phyloP scores from a whole-genome alignment of 148 eudicot genomes.

The Fagopyrum tataricum region DNA sequence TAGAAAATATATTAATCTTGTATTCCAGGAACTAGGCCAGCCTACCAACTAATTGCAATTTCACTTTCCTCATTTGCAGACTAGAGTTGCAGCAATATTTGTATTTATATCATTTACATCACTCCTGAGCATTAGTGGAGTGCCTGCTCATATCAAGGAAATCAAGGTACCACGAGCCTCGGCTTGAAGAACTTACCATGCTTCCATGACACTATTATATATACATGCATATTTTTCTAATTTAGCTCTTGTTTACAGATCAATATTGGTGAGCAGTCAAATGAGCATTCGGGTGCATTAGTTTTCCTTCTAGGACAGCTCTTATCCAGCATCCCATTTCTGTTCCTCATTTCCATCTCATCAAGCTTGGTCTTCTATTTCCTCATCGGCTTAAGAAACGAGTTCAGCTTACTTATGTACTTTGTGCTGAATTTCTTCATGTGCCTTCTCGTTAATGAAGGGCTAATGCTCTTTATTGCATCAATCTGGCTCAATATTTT shows the following conservation, averaged over 20 bases:
- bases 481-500: slow-evolving; percentile 57
- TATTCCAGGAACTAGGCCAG: neutral
- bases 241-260: slow-evolving; percentile 38
- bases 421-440: slow-evolving; percentile 76
- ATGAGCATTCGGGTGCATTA: slow-evolving; percentile 69
- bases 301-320: slow-evolving; percentile 88
- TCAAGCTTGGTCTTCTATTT: slow-evolving; percentile 88
- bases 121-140: slow-evolving; percentile 79
- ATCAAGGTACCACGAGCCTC: slow-evolving; percentile 54
- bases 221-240: neutral
- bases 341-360: slow-evolving; percentile 89
- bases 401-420: slow-evolving; percentile 91
- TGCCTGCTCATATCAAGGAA: slow-evolving; percentile 73
- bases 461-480: slow-evolving; percentile 65
- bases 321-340: slow-evolving; percentile 83
- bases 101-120: slow-evolving; percentile 79
- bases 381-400: slow-evolving; percentile 70
- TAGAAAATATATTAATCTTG: neutral
- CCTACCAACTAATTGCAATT: neutral
- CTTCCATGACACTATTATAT: neutral
- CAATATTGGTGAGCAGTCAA: slow-evolving; percentile 64
- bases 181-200: neutral
- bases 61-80: slow-evolving; percentile 38
- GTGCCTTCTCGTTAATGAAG: slow-evolving; percentile 90
- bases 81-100: slow-evolving; percentile 86